Conservation (phyloP, 371 early-diverging fungal genomes). For the Cokeromyces recurvatus region DNA sequence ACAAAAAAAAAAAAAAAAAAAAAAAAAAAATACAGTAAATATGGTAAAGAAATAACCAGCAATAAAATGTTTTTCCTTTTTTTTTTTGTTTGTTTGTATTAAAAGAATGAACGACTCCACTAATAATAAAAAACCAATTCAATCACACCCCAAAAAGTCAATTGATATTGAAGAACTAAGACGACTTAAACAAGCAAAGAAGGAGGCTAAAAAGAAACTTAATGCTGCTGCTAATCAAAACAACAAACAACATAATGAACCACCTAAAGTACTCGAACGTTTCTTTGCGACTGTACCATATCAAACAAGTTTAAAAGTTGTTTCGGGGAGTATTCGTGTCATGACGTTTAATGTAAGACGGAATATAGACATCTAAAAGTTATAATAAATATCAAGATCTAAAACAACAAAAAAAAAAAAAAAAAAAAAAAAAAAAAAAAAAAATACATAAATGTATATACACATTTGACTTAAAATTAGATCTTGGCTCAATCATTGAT, state of each 20-base stretch:
- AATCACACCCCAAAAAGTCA: no score
- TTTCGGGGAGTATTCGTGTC: slow-evolving; percentile 17
- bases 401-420: no score
- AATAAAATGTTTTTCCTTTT: no score
- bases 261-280: slow-evolving; percentile 18
- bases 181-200: slow-evolving; percentile 13
- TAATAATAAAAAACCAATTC: no score
- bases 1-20: no score
- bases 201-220: slow-evolving; percentile 10
- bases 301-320: neutral
- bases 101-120: no score
- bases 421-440: no score
- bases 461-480: no score
- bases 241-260: neutral
- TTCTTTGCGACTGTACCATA: slow-evolving; percentile 16
- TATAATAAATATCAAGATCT: neutral
- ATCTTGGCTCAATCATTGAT: slow-evolving; percentile 50
- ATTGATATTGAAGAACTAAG: slow-evolving; percentile 7
- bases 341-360: slow-evolving; percentile 37
- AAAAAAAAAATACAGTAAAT: no score
- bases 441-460: no score
- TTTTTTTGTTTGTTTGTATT: no score
- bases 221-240: neutral
- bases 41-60: no score
- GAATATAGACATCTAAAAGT: neutral